A percentile compares a stretch with the other conserved stretches of the same genome.
Evolutionary conservation across 2,329 filamentous ascomycete genomes (phyloP).

Genomic region (Volutella citrinella): DNA sequence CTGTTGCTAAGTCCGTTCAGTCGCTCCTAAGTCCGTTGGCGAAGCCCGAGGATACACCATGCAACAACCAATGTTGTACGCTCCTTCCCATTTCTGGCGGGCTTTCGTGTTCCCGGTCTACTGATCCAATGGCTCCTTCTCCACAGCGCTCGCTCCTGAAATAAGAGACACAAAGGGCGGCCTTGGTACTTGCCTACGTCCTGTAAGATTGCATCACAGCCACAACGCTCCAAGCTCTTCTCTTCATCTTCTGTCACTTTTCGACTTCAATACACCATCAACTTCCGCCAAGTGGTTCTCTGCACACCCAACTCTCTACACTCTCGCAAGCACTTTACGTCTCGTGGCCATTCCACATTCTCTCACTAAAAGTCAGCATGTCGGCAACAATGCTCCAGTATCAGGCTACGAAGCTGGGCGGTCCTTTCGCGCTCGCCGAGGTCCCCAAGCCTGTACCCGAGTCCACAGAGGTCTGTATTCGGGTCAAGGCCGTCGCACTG

Average conservation of each 20-base stretch:
- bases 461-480: slow-evolving; percentile 15
- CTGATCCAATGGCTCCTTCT: no score
- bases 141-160: no score
- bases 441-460: slow-evolving; percentile 12
- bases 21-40: slow-evolving; percentile 8
- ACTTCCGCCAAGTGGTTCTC: not conserved
- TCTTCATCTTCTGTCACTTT: not conserved
- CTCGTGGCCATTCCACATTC: no score
- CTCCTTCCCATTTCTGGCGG: not conserved
- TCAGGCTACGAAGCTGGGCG: slow-evolving; percentile 14
- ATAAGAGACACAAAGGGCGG: no score
- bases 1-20: no score
- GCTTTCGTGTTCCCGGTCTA: no score
- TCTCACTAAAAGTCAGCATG: slow-evolving; percentile 4
- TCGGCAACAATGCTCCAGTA: slow-evolving; percentile 13
- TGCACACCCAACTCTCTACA: not conserved
- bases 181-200: no score
- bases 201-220: no score
- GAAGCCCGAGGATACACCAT: not conserved
- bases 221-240: no score
- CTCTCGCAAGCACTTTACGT: not conserved
- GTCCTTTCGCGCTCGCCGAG: slow-evolving; percentile 13
- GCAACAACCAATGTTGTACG: slow-evolving; percentile 3
- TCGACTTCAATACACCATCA: not conserved
- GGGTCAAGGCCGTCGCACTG: slow-evolving; percentile 18